Evolutionary conservation across 805 yeast species (phyloP), one percentile per base, ranked within the genome.

Genomic region (Metschnikowia shivogae): DNA sequence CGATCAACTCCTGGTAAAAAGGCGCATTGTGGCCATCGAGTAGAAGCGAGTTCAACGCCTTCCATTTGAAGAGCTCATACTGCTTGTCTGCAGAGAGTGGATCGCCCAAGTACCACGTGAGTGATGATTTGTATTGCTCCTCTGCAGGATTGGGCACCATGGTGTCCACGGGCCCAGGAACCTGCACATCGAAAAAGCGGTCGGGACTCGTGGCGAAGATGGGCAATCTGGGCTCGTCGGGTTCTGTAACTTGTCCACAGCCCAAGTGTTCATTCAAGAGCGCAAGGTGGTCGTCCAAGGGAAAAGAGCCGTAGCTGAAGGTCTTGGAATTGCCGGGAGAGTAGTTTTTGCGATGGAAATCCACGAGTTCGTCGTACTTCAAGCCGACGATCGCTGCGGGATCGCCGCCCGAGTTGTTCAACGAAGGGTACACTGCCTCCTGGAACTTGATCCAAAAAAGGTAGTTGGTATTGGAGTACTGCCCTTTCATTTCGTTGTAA

Each of bases 401-500:
- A 60, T 92, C 96, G 46, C 99, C 99, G 28, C 97, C 99, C 2
- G 96, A 84, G 65, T 89, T 89, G 59, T 89, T 77, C 56, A 93
- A 70, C 7, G 90, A 78, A 1, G 96, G 93, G 57, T 89, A 93
- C 10, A 93, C 76, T 6, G 86, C 68, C 64, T 88, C 86, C 59
- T 86, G 89, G 70, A 83, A 92, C 50, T 82, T 80, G 58, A 84
- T 87, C 80, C 90, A 92, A 61, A 76, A 89, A 51, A 83, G 77
- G 63, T 93, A 93, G 3, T 90, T 80, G 0, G 96, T 79, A 62
- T 89, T 92, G 0, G 96, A 86, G 60, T 88, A 80, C 65, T 92
- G 97, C 7, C 99, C 99, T 65, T 93, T 93, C 99, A 93, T 93
- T 67, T 93, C 99, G 61, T 93, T 93, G 63, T 86, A 93, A 2